Conservation (phyloP, 2,329 filamentous ascomycete species). For the Trichoderma sp. region DNA sequence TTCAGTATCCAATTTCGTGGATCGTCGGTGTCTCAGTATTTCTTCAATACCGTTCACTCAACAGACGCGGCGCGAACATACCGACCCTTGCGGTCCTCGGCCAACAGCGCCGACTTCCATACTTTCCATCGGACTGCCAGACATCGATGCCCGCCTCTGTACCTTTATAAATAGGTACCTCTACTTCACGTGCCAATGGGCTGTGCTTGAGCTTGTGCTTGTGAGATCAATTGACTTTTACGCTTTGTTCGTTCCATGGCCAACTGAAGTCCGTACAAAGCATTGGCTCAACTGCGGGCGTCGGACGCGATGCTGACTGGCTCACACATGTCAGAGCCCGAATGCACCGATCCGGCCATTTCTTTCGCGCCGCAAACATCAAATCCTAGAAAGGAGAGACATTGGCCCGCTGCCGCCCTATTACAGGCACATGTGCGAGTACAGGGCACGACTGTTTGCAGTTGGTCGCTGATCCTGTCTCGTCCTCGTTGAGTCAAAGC, state of each 20-base stretch:
- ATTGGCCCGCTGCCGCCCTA: slow-evolving; percentile 17
- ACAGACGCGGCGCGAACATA: not conserved
- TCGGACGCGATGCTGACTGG: slow-evolving; percentile 13
- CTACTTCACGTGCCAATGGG: not conserved
- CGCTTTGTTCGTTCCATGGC: not conserved
- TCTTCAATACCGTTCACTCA: not conserved
- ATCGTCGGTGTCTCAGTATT: not conserved
- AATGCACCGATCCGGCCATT: not conserved
- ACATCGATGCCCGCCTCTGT: not conserved
- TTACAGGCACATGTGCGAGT: not conserved
- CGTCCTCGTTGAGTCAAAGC: slow-evolving; percentile 13
- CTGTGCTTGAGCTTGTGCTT: not conserved
- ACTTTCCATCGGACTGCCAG: not conserved
- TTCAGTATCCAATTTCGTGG: not conserved
- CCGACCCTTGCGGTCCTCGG: not conserved
- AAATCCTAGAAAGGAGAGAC: slow-evolving; percentile 12
- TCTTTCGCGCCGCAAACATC: slow-evolving; percentile 8
- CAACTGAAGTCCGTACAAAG: not conserved
- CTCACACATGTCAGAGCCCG: not conserved
- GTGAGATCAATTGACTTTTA: not conserved
- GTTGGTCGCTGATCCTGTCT: slow-evolving; percentile 28
- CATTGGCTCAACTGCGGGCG: not conserved
- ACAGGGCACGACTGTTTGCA: not conserved
- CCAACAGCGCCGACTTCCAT: not conserved
- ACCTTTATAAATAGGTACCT: not conserved